These are phyloP conservation scores for Populus hybrid DNA, from an alignment of 441 rosid species.

Conservation along the genomic window DNA sequence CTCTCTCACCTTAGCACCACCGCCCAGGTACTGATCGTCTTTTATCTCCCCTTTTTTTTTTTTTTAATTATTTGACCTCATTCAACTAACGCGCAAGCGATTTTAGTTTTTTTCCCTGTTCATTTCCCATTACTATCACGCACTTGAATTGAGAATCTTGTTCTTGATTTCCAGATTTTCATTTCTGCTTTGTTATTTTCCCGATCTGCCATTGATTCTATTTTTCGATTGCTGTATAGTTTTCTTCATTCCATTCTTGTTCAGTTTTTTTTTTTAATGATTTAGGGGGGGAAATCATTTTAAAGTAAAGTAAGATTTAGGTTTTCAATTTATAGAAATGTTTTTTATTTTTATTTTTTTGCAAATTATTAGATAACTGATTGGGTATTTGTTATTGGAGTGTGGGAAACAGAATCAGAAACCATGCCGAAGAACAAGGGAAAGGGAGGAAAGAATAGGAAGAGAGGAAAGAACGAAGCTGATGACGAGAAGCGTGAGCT, in stretches of 20 bases:
- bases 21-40: not conserved
- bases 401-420: constrained; percentile 14
- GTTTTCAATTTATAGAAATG: not conserved
- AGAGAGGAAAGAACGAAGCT: constrained; percentile 87
- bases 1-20: not conserved
- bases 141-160: not conserved
- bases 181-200: not conserved
- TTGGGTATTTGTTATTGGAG: not conserved
- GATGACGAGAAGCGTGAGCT: constrained; percentile 80
- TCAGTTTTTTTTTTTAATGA: not conserved
- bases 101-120: too few species aligned
- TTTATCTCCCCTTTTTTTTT: too few species aligned
- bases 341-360: too few species aligned
- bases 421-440: constrained; percentile 81
- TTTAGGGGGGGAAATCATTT: not conserved
- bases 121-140: not conserved
- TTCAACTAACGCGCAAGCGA: not conserved
- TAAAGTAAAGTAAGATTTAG: not conserved
- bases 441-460: constrained; percentile 86
- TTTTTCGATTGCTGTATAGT: not conserved
- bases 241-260: not conserved
- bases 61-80: too few species aligned
- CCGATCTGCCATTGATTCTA: not conserved
- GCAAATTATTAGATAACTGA: not conserved
- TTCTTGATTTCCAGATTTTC: not conserved